Conservation (phyloP, 1,284 basidiomycete genomes). For the Melampsora occidentalis region DNA sequence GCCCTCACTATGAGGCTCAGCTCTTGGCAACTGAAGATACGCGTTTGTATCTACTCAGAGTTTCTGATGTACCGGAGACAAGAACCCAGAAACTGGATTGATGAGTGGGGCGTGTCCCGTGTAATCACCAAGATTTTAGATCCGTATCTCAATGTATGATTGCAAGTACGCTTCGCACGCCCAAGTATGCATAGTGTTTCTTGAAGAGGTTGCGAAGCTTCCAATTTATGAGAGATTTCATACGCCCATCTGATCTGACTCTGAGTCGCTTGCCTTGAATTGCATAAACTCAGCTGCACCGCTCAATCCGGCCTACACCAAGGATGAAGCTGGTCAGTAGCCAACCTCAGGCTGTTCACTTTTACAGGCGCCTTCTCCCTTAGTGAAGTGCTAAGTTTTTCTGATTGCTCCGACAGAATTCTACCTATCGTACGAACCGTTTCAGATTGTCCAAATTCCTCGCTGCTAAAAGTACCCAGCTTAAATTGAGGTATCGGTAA, state of each 20-base stretch:
- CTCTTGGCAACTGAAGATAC: too few relatives aligned
- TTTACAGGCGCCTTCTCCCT: not conserved
- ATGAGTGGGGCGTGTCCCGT: conserved; percentile 4
- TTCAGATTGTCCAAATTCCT: not conserved
- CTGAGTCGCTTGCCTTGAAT: not conserved
- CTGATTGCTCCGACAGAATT: conserved; percentile 21
- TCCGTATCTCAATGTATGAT: too few relatives aligned
- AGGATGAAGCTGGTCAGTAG: conserved; percentile 52
- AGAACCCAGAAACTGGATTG: not conserved
- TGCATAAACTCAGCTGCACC: conserved; percentile 52
- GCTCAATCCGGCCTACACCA: conserved; percentile 56
- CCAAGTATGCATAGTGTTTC: too few relatives aligned
- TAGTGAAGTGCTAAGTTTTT: not conserved
- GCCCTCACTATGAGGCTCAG: too few relatives aligned
- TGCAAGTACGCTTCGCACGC: too few relatives aligned
- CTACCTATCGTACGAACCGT: conserved; percentile 27
- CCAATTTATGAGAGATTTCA: not conserved
- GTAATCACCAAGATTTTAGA: too few relatives aligned
- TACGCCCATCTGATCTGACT: not conserved
- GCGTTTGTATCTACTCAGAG: too few relatives aligned
- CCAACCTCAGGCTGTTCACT: not conserved
- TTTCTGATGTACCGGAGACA: too few relatives aligned
- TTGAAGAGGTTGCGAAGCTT: not conserved
- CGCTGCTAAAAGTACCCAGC: not conserved
- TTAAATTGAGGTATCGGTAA: not conserved